These are phyloP conservation scores for Apiospora saccharicola DNA, from an alignment of 2,329 filamentous ascomycete species.

Conservation along the genomic window DNA sequence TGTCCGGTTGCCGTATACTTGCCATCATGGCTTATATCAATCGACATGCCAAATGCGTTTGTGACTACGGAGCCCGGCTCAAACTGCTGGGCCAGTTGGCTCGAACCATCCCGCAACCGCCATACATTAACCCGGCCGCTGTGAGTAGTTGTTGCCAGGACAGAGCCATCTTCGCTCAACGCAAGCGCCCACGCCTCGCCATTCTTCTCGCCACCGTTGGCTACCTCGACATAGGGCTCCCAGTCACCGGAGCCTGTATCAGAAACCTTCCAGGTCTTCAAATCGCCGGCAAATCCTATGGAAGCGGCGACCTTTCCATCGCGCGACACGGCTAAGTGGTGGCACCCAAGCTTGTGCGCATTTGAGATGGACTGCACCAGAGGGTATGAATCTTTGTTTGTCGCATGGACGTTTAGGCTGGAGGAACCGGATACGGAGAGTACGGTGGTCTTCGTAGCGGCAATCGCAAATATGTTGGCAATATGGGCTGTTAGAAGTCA, in stretches of 20 bases:
- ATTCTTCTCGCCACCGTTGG: conserved; percentile 46
- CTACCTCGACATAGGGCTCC: conserved; percentile 55
- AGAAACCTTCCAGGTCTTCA: conserved; percentile 79
- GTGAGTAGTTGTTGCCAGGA: conserved; percentile 85
- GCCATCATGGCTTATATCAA: conserved; percentile 83
- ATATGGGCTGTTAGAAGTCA: conserved; percentile 68
- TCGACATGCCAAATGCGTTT: conserved; percentile 87
- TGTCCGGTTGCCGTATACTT: conserved; percentile 90
- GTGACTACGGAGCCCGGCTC: conserved; percentile 76
- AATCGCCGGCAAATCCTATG: conserved; percentile 87
- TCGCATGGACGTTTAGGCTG: conserved; percentile 81
- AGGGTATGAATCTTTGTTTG: conserved; percentile 73
- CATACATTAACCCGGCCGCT: conserved; percentile 91
- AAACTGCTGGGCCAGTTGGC: conserved; percentile 77
- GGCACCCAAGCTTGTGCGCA: conserved; percentile 88
- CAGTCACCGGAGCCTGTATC: conserved; percentile 67
- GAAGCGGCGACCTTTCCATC: conserved; percentile 79
- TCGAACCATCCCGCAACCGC: conserved; percentile 67
- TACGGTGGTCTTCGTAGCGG: conserved; percentile 75
- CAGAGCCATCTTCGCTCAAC: conserved; percentile 83
- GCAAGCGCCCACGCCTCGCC: conserved; percentile 88
- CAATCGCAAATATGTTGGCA: conserved; percentile 84
- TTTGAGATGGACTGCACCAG: conserved; percentile 80
- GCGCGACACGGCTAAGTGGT: conserved; percentile 79
- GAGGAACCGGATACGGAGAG: conserved; percentile 88